Evolutionary conservation across 1,139 yeast genomes (phyloP).

Genomic region (Suhomyces yuchorum): DNA sequence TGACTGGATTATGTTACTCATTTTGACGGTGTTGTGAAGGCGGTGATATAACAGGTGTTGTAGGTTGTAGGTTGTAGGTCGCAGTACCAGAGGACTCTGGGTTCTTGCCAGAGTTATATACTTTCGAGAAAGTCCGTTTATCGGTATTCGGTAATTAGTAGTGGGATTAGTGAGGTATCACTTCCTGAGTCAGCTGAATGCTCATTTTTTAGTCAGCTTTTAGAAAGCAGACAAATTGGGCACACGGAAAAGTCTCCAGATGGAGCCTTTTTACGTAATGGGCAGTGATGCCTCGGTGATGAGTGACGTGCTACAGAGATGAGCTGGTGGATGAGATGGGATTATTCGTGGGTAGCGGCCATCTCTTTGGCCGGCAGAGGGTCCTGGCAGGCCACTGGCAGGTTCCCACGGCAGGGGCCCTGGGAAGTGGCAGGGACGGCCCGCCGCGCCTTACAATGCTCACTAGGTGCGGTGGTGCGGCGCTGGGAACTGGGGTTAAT

Average conservation of each 20-base stretch:
- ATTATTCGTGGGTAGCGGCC: too few species aligned
- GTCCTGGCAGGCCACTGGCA: too few species aligned
- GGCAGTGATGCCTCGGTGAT: not conserved
- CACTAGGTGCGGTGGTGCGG: too few species aligned
- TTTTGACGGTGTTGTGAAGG: not conserved
- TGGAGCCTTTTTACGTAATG: not conserved
- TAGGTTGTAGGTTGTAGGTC: not conserved
- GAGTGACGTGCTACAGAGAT: not conserved
- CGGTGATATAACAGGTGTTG: not conserved
- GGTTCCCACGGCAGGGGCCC: too few species aligned
- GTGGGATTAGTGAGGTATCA: not conserved
- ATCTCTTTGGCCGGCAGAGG: too few species aligned
- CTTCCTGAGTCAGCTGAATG: conserved; percentile 2
- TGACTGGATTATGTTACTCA: conserved; percentile 11
- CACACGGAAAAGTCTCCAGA: not conserved
- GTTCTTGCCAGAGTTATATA: not conserved
- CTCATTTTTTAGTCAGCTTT: conserved; percentile 8
- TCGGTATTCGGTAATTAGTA: conserved; percentile 1
- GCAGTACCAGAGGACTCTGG: not conserved
- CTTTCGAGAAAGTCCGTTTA: not conserved
- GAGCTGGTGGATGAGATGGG: too few species aligned
- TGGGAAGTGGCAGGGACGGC: too few species aligned
- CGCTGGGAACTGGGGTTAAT: too few species aligned
- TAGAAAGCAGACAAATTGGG: not conserved
- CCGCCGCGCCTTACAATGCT: too few species aligned